Percentiles rank a stretch among this genome's conserved stretches.
These are phyloP conservation scores for Arabidopsis hybrid DNA, from an alignment of 441 rosid genomes.

Conservation along the genomic window DNA sequence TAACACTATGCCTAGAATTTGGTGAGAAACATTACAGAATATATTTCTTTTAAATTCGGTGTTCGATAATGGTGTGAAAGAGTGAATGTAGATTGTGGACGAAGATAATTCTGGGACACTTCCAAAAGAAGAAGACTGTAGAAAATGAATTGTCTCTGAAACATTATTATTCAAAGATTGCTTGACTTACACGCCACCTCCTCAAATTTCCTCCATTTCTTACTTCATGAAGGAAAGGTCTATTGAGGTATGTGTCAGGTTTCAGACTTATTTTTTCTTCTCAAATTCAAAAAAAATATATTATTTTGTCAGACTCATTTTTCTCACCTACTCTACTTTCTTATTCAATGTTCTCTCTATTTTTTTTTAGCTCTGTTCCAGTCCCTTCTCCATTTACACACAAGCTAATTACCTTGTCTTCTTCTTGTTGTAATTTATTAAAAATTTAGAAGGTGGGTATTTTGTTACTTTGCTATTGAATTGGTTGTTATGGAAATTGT, in stretches of 20 bases:
- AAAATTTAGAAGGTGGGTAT: too few relatives aligned
- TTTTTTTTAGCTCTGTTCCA: slow-evolving; percentile 7
- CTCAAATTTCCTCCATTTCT: slow-evolving; percentile 34
- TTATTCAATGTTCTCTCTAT: slow-evolving; percentile 23
- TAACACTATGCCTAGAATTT: slow-evolving; percentile 10
- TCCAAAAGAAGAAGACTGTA: slow-evolving; percentile 44
- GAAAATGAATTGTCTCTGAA: slow-evolving; percentile 41
- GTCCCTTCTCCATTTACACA: slow-evolving; percentile 6
- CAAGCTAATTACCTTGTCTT: too few relatives aligned
- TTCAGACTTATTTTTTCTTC: slow-evolving; percentile 44
- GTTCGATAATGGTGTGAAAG: slow-evolving; percentile 25
- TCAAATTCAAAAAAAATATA: slow-evolving; percentile 6
- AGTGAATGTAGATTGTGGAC: slow-evolving; percentile 34
- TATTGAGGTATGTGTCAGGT: slow-evolving; percentile 47
- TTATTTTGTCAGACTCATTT: slow-evolving; percentile 35
- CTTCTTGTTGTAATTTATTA: too few relatives aligned
- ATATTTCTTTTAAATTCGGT: not conserved
- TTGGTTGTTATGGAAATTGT: too few relatives aligned
- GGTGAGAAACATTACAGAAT: slow-evolving; percentile 23
- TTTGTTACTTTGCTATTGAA: too few relatives aligned
- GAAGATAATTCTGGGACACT: slow-evolving; percentile 42
- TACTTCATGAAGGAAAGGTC: slow-evolving; percentile 48
- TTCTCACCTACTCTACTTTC: slow-evolving; percentile 42
- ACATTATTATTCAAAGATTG: slow-evolving; percentile 34
- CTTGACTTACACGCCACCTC: slow-evolving; percentile 49